phyloP scores from a whole-genome alignment of 805 yeast genomes.

The Ogataea minuta region DNA sequence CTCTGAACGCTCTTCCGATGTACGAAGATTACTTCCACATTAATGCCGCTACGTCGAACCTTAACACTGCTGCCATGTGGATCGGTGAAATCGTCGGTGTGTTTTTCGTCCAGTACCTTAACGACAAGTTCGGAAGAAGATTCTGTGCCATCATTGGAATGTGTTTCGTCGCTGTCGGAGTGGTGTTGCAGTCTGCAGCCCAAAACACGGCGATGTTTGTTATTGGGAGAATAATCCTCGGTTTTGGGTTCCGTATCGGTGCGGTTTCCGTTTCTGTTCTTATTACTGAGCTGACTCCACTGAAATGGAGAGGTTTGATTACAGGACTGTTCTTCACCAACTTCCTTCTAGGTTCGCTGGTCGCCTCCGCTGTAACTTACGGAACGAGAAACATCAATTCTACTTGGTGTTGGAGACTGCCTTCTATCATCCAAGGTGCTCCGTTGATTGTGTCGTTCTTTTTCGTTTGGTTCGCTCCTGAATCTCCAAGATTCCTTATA shows the following conservation, averaged over 20 bases:
- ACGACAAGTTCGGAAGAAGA: constrained; percentile 49
- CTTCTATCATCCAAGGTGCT: constrained; percentile 42
- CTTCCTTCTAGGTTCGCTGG: constrained; percentile 43
- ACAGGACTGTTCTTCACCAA: constrained; percentile 45
- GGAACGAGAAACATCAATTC: constrained; percentile 40
- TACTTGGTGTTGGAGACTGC: constrained; percentile 50
- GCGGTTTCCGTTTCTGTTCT: constrained; percentile 44
- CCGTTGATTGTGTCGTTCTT: constrained; percentile 1
- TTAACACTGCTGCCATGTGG: constrained; percentile 17
- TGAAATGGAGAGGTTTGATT: constrained; percentile 37
- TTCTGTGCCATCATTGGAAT: constrained; percentile 51
- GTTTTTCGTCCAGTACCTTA: constrained; percentile 1
- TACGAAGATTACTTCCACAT: constrained; percentile 14
- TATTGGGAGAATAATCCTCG: constrained; percentile 44
- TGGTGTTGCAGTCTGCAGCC: constrained; percentile 43
- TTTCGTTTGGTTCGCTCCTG: constrained; percentile 32
- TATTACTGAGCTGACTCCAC: constrained; percentile 47
- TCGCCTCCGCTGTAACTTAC: constrained; percentile 44
- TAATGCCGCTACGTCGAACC: constrained; percentile 10
- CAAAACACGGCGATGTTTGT: constrained; percentile 33
- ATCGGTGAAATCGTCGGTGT: constrained; percentile 27
- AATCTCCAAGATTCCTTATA: constrained; percentile 40
- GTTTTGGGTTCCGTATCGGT: constrained; percentile 43
- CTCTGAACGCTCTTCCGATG: constrained; percentile 16
- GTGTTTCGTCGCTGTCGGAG: constrained; percentile 51